Evolutionary conservation across 2,329 filamentous ascomycete species (phyloP).

Genomic region (Paracoccidioides brasiliensis): DNA sequence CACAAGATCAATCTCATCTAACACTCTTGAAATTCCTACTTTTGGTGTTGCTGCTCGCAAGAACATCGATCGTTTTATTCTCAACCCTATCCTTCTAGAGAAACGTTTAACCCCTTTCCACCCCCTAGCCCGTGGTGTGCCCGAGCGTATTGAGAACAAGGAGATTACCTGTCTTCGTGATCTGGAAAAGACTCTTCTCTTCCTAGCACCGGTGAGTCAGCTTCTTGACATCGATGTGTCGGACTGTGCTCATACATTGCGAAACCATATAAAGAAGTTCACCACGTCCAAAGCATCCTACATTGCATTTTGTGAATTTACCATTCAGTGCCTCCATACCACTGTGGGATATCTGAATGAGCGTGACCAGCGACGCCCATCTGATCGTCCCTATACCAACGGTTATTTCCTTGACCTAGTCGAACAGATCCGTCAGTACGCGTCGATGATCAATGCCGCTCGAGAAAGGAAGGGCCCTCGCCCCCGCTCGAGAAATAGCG

Average conservation of each 20-base stretch:
- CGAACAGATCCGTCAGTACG: conserved; percentile 85
- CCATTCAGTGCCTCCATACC: conserved; percentile 78
- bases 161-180: conserved; percentile 85
- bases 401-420: conserved; percentile 95
- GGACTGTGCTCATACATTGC: conserved; percentile 55
- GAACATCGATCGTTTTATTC: conserved; percentile 66
- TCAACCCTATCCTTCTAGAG: conserved; percentile 65
- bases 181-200: conserved; percentile 84
- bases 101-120: conserved; percentile 65
- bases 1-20: conserved; percentile 45
- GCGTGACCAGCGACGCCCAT: conserved; percentile 68
- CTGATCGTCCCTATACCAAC: conserved; percentile 84
- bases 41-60: conserved; percentile 58
- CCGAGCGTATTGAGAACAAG: conserved; percentile 65
- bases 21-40: conserved; percentile 40
- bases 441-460: conserved; percentile 63
- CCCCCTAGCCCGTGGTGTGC: conserved; percentile 63
- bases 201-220: conserved; percentile 84
- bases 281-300: conserved; percentile 58
- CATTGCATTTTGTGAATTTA: conserved; percentile 78
- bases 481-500: conserved; percentile 12
- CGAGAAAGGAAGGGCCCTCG: conserved; percentile 47
- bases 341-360: conserved; percentile 78
- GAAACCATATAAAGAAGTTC: conserved; percentile 56
- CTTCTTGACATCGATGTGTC: conserved; percentile 40